Conservation (phyloP, 2,329 filamentous ascomycete species). For the Cordyceps fumosorosea region DNA sequence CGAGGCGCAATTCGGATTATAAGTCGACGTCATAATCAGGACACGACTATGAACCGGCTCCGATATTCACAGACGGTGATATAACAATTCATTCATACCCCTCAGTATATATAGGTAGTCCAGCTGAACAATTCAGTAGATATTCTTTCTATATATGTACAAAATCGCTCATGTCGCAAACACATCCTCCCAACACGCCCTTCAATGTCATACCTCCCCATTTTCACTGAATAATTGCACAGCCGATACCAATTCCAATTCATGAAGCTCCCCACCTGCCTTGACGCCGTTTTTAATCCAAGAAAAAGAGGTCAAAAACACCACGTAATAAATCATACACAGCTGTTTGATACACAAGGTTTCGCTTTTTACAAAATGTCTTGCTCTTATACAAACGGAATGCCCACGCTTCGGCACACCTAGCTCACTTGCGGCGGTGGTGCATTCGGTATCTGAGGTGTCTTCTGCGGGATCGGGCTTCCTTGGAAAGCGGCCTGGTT, state of each 20-base stretch:
- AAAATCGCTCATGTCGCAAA: neutral
- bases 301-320: conserved; percentile 9
- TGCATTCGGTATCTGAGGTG: conserved; percentile 30
- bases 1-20: too few relatives aligned
- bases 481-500: conserved; percentile 24
- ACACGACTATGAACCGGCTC: neutral
- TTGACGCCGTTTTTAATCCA: conserved; percentile 10
- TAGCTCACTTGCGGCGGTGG: conserved; percentile 25
- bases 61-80: neutral
- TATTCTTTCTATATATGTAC: conserved; percentile 4
- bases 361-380: conserved; percentile 5
- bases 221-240: neutral
- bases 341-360: conserved; percentile 6
- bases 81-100: neutral
- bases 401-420: neutral
- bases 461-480: conserved; percentile 29
- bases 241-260: conserved; percentile 8
- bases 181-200: neutral
- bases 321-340: conserved; percentile 9
- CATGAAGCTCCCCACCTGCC: conserved; percentile 8
- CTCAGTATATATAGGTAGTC: neutral
- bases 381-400: neutral
- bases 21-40: neutral
- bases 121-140: neutral
- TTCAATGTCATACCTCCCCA: neutral